phyloP scores from a whole-genome alignment of 164 flowering plant genomes.

The Annona squamosa region DNA sequence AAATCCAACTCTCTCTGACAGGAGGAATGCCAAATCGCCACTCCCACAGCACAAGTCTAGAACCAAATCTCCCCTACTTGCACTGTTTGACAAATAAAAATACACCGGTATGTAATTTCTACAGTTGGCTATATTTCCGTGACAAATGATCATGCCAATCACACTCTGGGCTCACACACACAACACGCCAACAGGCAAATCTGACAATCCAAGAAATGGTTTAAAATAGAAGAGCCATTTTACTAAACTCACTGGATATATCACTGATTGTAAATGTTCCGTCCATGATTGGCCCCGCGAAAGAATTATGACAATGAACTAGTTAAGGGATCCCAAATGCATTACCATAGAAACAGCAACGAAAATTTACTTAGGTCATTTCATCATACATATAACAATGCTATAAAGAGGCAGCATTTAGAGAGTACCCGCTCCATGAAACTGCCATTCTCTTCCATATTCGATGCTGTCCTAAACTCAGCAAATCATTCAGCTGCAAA shows the following conservation, averaged over 20 bases:
- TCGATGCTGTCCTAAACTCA: slow-evolving; percentile 84
- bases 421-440: slow-evolving; percentile 72
- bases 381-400: background rate
- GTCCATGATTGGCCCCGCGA: background rate
- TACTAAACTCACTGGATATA: background rate
- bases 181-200: background rate
- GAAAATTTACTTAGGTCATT: too few relatives aligned
- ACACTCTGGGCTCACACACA: background rate
- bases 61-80: slow-evolving; percentile 57
- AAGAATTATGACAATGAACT: background rate
- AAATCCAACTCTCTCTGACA: slow-evolving; percentile 79
- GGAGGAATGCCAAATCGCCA: slow-evolving; percentile 87
- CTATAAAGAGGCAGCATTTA: background rate
- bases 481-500: slow-evolving; percentile 68
- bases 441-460: slow-evolving; percentile 96
- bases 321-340: too few relatives aligned
- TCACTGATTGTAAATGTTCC: background rate
- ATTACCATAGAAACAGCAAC: background rate
- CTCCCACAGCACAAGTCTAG: slow-evolving; percentile 97
- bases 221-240: background rate
- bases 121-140: too few relatives aligned
- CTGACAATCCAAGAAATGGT: background rate
- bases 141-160: background rate
- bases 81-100: slow-evolving; percentile 30
- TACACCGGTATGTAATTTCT: background rate